Evolutionary conservation across 2,329 filamentous ascomycete genomes (phyloP), one percentile per base, ranked within the genome.

Genomic region (Sarocladium kiliense): DNA sequence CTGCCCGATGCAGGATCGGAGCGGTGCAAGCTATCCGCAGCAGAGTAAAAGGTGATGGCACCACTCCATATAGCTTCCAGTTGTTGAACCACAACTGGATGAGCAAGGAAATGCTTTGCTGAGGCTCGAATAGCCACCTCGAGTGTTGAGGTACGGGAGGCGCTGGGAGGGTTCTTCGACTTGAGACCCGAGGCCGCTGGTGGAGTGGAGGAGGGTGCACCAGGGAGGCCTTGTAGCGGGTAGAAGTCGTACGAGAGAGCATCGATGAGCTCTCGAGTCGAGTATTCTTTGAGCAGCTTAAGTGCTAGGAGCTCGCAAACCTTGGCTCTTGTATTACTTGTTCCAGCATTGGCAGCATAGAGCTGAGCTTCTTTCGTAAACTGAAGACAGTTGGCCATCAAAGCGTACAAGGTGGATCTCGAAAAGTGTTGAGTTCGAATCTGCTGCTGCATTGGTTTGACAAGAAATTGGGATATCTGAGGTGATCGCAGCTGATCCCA

Each of bases 51-150:
- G 61, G 94, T 91, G 60, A 97, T 94, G 18, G 89, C 93, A 26
- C 93, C 93, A 19, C 91, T 93, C 93, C 93, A 97, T 58, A 97
- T 96, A 44, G 91, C 92, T 70, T 97, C 91, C n/a, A 97, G 78
- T 66, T 97, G 92, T 69, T 95, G 91, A 9, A 97, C 88, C 1
- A 97, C 91, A 3, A 97, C 77, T 1, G 93, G 92, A 65, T 97
- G 92, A 9, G 93, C 88, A 4, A 97, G 77, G 62, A 97, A 96
- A 62, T 91, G 87, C 72, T 97, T 97, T 21, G 93, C 89, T 59
- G 92, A 92, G 19, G 92, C 91, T 61, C 91, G 85, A 64, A 97
- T 97, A 58, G 93, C 92, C 56, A 97, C 86, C 72, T 97, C 93
- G 30, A 97, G 81, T 7, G 92, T 92, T 9, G 92, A 97, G 16